phyloP scores from a whole-genome alignment of 306 rosid genomes.

The Quercus dentata region DNA sequence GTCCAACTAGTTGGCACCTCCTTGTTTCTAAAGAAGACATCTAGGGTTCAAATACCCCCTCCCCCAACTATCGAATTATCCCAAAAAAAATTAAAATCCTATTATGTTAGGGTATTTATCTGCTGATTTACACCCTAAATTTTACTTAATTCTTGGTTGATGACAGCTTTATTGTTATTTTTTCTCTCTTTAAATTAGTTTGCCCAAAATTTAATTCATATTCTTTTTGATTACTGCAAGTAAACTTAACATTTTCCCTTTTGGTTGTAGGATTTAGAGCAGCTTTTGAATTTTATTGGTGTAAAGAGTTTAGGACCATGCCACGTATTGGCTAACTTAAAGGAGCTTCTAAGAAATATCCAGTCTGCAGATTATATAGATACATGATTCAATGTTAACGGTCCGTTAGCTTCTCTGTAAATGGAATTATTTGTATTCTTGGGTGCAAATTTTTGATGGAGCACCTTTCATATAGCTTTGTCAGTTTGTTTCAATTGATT shows the following conservation, averaged over 20 bases:
- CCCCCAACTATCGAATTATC: no score
- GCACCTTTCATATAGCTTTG: conserved; percentile 60
- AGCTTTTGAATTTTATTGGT: conserved; percentile 87
- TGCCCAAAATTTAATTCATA: not conserved
- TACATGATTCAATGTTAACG: conserved; percentile 28
- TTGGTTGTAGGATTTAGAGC: conserved; percentile 80
- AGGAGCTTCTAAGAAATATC: conserved; percentile 83
- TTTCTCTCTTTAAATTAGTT: not conserved
- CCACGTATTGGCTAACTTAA: conserved; percentile 80
- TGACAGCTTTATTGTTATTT: no score
- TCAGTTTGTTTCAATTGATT: conserved; percentile 10
- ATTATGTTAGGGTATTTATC: no score
- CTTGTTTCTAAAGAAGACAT: no score
- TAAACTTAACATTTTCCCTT: conserved; percentile 15
- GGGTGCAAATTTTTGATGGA: conserved; percentile 72
- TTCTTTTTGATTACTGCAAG: not conserved
- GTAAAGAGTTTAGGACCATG: conserved; percentile 91
- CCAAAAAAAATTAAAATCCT: no score
- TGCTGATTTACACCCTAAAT: not conserved
- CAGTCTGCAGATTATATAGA: conserved; percentile 72
- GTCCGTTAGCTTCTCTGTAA: conserved; percentile 38
- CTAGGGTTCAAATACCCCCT: no score
- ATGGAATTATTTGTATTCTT: conserved; percentile 44
- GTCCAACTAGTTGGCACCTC: no score
- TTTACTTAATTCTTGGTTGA: not conserved